Base-by-base conservation (phyloP, 768 basidiomycete genomes). In the Lactarius deliciosus region DNA sequence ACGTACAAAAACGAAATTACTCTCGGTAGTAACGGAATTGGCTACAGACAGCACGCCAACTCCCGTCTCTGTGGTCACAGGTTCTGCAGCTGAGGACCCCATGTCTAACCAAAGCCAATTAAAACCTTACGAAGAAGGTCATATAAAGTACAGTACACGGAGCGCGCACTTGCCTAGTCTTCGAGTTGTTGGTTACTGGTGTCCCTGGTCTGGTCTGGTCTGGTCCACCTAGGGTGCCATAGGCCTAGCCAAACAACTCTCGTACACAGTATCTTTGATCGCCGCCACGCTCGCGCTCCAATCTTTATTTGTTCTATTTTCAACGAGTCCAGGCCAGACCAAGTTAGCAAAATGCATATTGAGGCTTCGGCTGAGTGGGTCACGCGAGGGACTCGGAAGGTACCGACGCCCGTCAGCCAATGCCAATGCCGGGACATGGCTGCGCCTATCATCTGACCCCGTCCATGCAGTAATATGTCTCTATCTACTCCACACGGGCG, bases 181-280 rank as follows among this genome's bases (percentile, higher is more conserved):
- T 38, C 36, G 10, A 38, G 36, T 13, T 53, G 6, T 6, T 53
- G 10, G 25, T 53, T 25, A 53, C 25, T 53, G 22, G 50, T 25
- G 50, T 53, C 50, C 50, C 50, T 53, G 13, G 50, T 25, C 47
- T 53, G 50, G 50, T 53, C 18, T 45, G 20, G 43, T 45, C 43
- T 45, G 43, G 20, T 45, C 43, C 16, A 41, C 16, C 41, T 41
- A n/a, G 36, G 36, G 5, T 38, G 41, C 16, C 41, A 18, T 18
- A 18, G 16, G 41, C 18, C 50, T 28, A n/a, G 47, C n/a, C n/a
- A 53, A 22, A 2, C 2, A 13, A 53, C 13, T 50, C n/a, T 50
- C 22, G 47, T 50, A 13, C 15, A 25, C 50, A 25, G 13, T 25
- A 53, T 22, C 50, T 16, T 50, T 53, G 50, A 53, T 53, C 50